Evolutionary conservation across 2,329 filamentous ascomycete genomes (phyloP), one percentile per base, ranked within the genome.

Genomic region (Fusarium camptoceras): DNA sequence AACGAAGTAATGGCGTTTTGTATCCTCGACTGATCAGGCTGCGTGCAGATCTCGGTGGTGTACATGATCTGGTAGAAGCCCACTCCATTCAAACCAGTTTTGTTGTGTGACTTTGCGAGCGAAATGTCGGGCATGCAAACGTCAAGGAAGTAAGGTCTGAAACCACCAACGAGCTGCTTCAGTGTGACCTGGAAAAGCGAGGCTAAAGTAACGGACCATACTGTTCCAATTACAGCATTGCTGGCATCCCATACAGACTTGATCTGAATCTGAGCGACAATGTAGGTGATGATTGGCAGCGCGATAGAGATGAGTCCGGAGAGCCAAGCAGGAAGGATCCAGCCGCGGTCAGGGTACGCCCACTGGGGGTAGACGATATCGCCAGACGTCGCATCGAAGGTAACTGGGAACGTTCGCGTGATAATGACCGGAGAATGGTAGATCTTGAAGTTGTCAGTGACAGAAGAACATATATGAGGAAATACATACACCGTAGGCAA

Each of bases 181-280:
- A 91, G 76, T 70, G 88, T 85, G 66, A 91, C 88, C 71, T 92
- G 89, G 75, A 91, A 89, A n/a, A 90, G 82, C 0, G 87, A 83
- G 0, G 87, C 87, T 5, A 85, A 79, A 62, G 89, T 84, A 54
- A 91, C 80, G 4, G 86, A 83, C 80, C 90, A 91, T 4, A 87
- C 76, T 0, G 90, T 83, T 14, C 89, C 90, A 58, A 90, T 81
- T 50, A 88, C 80, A 22, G 86, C 89, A 72, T 90, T 91, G 78
- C 89, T 90, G 69, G 86, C 75, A 59, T 89, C 87, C 86, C 85
- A 88, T 72, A 85, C 84, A 14, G 82, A 87, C 48, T 82, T 82
- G 59, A 90, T 83, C 30, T 88, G 84, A 65, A 89, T 81, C 74
- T 91, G 88, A 66, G 86, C 83, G 62, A 88, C 72, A 7, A 89